Base-by-base conservation (phyloP, 768 basidiomycete genomes). In the Lactarius hatsudake region DNA sequence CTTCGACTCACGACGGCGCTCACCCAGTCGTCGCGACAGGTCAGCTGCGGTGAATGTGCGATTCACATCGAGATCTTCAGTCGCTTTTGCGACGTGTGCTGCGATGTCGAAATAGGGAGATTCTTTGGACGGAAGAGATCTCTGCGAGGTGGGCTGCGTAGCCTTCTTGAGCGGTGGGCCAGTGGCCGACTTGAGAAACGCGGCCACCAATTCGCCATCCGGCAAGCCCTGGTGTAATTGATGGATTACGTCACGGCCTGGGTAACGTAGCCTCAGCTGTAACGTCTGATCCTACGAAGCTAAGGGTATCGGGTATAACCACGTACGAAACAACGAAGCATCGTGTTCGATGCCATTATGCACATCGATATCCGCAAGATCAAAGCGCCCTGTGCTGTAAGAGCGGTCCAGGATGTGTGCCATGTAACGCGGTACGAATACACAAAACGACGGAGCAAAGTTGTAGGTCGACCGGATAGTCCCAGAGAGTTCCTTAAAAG, bases 281-380 rank as follows among this genome's bases (percentile, higher is more conserved):
- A 12, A n/a, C 45, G n/a, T 23, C 48, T 23, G 48, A 23, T 23
- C 3, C 23, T 51, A 23, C 15, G 6, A 38, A 30, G 28, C 0
- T 3, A 23, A 32, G 8, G n/a, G 48, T 1, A 6, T 30, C 17
- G n/a, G 23, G 32, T 32, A 32, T 32, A 32, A 32, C 32, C 4
- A 81, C 84, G 53, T 74, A 88, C 88, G 81, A 20, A 81, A 79
- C 26, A 90, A 77, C 0, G 87, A 88, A 0, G 78, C 87, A 71
- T 90, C 87, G 69, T 90, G 87, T 69, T 90, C 89, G 63, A 90
- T 90, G 6, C 87, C 86, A 66, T 91, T 91, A 75, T 93, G 91
- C 15, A 88, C 73, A 72, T 84, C 84, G 45, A 93, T 79, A 40
- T 93, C 90, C 9, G 78, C 77, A 18, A 93, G 78, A 71, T 92